phyloP scores from a whole-genome alignment of 2,329 filamentous ascomycete genomes.

The Aspergillus cejpii region DNA sequence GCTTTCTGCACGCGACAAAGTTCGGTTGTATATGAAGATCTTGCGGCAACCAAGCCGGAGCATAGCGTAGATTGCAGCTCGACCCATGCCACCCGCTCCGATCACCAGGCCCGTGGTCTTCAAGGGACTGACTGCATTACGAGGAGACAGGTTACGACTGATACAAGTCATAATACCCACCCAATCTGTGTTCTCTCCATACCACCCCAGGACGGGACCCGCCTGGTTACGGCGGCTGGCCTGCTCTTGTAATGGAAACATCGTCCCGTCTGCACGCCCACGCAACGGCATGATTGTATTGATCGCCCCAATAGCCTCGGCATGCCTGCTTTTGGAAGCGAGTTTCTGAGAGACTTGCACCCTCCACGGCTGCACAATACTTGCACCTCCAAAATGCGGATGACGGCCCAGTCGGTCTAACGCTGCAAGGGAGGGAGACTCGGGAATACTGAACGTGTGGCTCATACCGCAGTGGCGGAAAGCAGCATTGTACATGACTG shows the following conservation, averaged over 20 bases:
- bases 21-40: slow-evolving; percentile 69
- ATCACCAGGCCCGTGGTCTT: slow-evolving; percentile 50
- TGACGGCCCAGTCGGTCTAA: slow-evolving; percentile 35
- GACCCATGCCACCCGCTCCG: slow-evolving; percentile 66
- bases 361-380: slow-evolving; percentile 41
- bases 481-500: slow-evolving; percentile 41
- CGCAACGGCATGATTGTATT: slow-evolving; percentile 43
- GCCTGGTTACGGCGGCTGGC: slow-evolving; percentile 39
- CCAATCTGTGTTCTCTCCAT: slow-evolving; percentile 43
- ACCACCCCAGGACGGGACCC: slow-evolving; percentile 38
- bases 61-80: slow-evolving; percentile 71
- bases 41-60: slow-evolving; percentile 69
- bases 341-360: slow-evolving; percentile 36
- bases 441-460: slow-evolving; percentile 37
- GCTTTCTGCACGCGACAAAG: slow-evolving; percentile 57
- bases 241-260: slow-evolving; percentile 36
- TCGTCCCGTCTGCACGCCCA: slow-evolving; percentile 29
- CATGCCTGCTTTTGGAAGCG: slow-evolving; percentile 36
- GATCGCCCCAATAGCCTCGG: slow-evolving; percentile 42
- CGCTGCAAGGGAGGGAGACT: slow-evolving; percentile 32
- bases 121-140: slow-evolving; percentile 48
- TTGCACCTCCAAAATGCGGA: slow-evolving; percentile 38
- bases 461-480: slow-evolving; percentile 36
- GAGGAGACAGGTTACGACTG: slow-evolving; percentile 38
- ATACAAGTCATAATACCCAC: slow-evolving; percentile 40